Base-by-base conservation (phyloP, 2,329 filamentous ascomycete genomes). In the Xylaria sp. region DNA sequence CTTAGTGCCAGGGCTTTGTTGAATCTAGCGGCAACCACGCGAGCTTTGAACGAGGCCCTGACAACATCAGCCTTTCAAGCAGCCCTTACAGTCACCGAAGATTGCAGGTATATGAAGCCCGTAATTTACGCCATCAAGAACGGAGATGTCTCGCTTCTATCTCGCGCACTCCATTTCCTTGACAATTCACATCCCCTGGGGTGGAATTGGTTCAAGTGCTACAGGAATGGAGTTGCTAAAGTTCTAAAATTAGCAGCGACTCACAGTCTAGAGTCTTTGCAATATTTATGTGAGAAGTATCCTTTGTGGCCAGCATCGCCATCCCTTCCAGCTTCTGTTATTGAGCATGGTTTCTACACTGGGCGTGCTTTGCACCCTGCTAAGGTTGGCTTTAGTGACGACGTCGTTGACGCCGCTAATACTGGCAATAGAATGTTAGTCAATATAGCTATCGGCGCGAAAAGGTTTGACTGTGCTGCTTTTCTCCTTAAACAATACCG, bases 401-500 rank as follows among this genome's bases (percentile, higher is more conserved):
- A n/a, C n/a, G n/a, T n/a, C n/a, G n/a, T n/a, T n/a, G n/a, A n/a
- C n/a, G n/a, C n/a, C n/a, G n/a, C n/a, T n/a, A n/a, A 63, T 18
- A 4, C 10, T n/a, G 37, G 42, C 42, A 66, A 62, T 51, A 18
- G 3, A 27, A 1, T 13, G 62, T 63, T 21, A 37, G 65, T 16
- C 13, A 21, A 40, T 13, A 1, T 5, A n/a, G n/a, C n/a, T n/a
- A n/a, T n/a, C n/a, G n/a, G n/a, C n/a, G n/a, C n/a, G n/a, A n/a
- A 10, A 9, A 27, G 5, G 23, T 60, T 23, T 27, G 67, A 69
- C 23, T 66, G 67, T 29, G 67, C 54, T 40, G 25, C 35, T 44
- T 63, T 69, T 35, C 63, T 69, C 3, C 59, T 69, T 5, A 18
- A 40, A 27, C 6, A 42, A 2, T n/a, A 66, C 9, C 42, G 63